Percentiles rank a stretch among this genome's conserved stretches.
Evolutionary conservation across 2,329 filamentous ascomycete genomes (phyloP).

Genomic region (Alternaria gaisen): DNA sequence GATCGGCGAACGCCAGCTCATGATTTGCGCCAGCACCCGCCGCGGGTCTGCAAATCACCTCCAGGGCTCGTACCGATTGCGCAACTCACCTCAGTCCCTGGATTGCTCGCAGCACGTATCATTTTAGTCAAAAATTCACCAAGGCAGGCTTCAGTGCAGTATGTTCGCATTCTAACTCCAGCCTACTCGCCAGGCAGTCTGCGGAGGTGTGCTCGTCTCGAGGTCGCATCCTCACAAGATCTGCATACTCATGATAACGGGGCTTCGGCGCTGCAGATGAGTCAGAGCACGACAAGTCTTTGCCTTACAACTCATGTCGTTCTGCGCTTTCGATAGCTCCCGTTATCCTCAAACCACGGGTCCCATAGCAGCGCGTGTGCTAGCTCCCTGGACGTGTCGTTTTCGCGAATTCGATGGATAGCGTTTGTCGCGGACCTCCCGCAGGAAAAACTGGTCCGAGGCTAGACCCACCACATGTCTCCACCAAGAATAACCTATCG

Average conservation of each 20-base stretch:
- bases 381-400: constrained; percentile 1
- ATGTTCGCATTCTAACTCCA: neutral
- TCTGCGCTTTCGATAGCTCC: constrained; percentile 2
- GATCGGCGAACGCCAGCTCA: constrained; percentile 16
- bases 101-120: neutral
- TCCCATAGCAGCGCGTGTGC: neutral
- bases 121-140: neutral
- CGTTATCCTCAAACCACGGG: neutral
- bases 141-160: neutral
- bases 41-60: constrained; percentile 3
- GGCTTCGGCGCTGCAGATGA: neutral
- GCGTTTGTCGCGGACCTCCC: constrained; percentile 4
- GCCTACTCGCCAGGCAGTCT: neutral
- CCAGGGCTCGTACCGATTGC: neutral
- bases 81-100: neutral
- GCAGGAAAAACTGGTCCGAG: constrained; percentile 4
- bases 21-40: constrained; percentile 14
- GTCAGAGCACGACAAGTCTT: neutral
- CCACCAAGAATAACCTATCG: neutral
- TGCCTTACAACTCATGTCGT: neutral
- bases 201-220: neutral
- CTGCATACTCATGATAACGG: constrained; percentile 1
- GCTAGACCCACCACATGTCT: constrained; percentile 5
- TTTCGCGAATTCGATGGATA: constrained; percentile 5
- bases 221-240: neutral